Base-by-base conservation (phyloP, 768 basidiomycete species). In the Scleroderma citrinum region DNA sequence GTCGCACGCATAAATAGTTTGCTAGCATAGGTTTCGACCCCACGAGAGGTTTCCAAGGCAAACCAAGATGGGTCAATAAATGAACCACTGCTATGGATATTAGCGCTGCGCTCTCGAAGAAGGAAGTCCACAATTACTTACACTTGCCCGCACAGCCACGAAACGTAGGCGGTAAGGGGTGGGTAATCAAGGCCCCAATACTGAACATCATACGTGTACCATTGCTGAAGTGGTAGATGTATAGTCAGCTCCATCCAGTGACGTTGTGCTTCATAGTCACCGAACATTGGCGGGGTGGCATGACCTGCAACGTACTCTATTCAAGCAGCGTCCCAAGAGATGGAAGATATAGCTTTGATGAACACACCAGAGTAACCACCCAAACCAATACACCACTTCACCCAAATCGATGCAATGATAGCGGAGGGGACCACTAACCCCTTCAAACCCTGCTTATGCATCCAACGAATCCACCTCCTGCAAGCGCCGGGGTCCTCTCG, bases 131-230 rank as follows among this genome's bases (percentile, higher is more conserved):
- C 26, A 8, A 39, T 20, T 11, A 54, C 86, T 54, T 55, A 91
- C 90, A 89, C 64, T 41, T 76, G 64, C 7, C 90, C 90, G 62
- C 85, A 92, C 43, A 88, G 29, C 85, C 86, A 94, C 14, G 89
- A 92, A 26, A 83, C 73, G 59, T 94, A 95, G 3, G 91, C 26
- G 3, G 93, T 96, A 53, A 96, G 59, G 3, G 93, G 93, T 3
- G 93, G 93, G 69, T 97, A 97, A 67, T 97, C 94, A 44, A 97
- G 74, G 0, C 91, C 91, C 94, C 94, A 97, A 60, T 95, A 95
- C 31, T 80, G 79, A 26, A 89, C 73, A 59, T 95, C 89, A 64
- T 92, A 89, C 1, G 70, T 82, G 66, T 97, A 97, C 94, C 94
- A 97, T 53, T 85, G 69, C 13, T 69, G 69, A 17, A 80, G 58